These are phyloP conservation scores for Hortaea werneckii DNA, from an alignment of 2,329 filamentous ascomycete genomes.

Conservation along the genomic window DNA sequence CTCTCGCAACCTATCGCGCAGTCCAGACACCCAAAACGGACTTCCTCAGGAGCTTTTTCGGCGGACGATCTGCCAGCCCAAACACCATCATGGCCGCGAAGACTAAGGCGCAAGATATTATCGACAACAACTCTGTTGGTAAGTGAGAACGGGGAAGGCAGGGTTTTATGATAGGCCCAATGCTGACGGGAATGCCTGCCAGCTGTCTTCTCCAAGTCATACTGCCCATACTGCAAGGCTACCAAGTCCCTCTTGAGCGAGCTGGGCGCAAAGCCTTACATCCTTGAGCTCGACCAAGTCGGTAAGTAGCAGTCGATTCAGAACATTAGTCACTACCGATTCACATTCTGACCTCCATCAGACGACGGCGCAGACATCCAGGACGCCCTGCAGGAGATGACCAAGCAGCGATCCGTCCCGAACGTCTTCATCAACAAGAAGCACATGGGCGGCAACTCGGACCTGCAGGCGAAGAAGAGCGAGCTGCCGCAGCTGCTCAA, in stretches of 20 bases:
- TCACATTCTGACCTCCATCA: slow-evolving; percentile 26
- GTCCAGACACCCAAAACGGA: slow-evolving; percentile 7
- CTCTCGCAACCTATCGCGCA: neutral
- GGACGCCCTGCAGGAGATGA: slow-evolving; percentile 68
- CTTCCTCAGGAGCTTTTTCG: slow-evolving; percentile 54
- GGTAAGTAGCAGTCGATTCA: slow-evolving; percentile 36
- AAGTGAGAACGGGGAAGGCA: neutral
- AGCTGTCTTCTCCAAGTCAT: slow-evolving; percentile 96
- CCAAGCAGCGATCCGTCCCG: slow-evolving; percentile 77
- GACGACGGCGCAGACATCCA: slow-evolving; percentile 79
- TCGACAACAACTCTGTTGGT: slow-evolving; percentile 82
- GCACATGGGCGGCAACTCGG: slow-evolving; percentile 95
- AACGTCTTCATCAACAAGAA: slow-evolving; percentile 88
- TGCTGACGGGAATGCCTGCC: neutral
- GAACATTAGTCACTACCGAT: too few relatives aligned
- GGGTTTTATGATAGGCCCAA: neutral
- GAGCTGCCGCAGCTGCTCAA: slow-evolving; percentile 57
- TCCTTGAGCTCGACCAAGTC: slow-evolving; percentile 76
- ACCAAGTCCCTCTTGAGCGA: slow-evolving; percentile 66
- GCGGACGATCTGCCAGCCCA: slow-evolving; percentile 39
- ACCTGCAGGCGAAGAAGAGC: slow-evolving; percentile 56
- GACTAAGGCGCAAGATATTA: slow-evolving; percentile 73
- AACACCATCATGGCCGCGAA: slow-evolving; percentile 73
- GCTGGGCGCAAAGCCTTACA: slow-evolving; percentile 60
- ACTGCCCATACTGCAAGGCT: slow-evolving; percentile 83